phyloP scores from a whole-genome alignment of 2,329 filamentous ascomycete species.

The Pseudogymnoascus sp. region DNA sequence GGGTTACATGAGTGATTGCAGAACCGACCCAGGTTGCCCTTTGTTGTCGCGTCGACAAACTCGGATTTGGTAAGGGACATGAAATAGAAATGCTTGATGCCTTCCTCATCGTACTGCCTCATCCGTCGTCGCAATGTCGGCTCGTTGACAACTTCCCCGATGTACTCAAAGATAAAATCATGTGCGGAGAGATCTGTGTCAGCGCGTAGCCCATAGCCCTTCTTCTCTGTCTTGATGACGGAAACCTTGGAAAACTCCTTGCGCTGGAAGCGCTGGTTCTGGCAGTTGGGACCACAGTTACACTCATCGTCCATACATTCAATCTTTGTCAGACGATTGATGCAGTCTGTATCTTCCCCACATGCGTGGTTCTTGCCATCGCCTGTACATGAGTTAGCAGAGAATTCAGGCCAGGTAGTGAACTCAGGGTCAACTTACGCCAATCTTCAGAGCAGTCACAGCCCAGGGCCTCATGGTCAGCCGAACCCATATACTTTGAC shows the following conservation, averaged over 20 bases:
- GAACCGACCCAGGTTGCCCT: conserved; percentile 90
- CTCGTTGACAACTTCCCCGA: conserved; percentile 96
- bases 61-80: conserved; percentile 97
- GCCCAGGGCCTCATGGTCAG: conserved; percentile 83
- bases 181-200: conserved; percentile 69
- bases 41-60: conserved; percentile 96
- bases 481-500: conserved; percentile 82
- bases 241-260: conserved; percentile 85
- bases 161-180: conserved; percentile 97
- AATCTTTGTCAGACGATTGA: conserved; percentile 97
- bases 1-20: conserved; percentile 99
- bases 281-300: conserved; percentile 78
- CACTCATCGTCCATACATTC: conserved; percentile 80
- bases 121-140: conserved; percentile 81
- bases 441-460: conserved; percentile 94
- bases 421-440: conserved; percentile 56
- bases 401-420: background rate
- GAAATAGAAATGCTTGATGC: conserved; percentile 99
- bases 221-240: conserved; percentile 97
- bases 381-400: conserved; percentile 38
- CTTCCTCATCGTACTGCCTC: conserved; percentile 88
- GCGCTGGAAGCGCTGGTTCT: conserved; percentile 90
- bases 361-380: conserved; percentile 73
- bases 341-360: conserved; percentile 94
- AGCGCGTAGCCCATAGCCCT: conserved; percentile 85